These are phyloP conservation scores for Dipteronia sinensis DNA, from an alignment of 345 rosid species.

Conservation along the genomic window DNA sequence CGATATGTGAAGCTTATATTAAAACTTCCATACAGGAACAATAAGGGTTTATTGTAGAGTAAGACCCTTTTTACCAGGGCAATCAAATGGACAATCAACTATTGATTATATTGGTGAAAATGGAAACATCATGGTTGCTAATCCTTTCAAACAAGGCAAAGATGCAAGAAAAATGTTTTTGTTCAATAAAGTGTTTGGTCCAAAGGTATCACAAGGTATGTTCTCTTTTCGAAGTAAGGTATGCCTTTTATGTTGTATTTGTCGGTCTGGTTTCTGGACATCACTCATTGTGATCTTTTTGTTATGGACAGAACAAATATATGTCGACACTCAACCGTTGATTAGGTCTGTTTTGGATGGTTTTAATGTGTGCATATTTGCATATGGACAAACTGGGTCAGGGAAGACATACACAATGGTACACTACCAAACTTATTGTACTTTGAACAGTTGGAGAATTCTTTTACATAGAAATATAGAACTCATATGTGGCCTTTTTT, in stretches of 20 bases:
- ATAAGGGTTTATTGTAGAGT: constrained; percentile 93
- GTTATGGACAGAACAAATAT: constrained; percentile 70
- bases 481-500: not conserved
- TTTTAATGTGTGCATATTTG: constrained; percentile 92
- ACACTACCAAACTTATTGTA: constrained; percentile 24
- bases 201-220: constrained; percentile 76
- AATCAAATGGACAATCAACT: constrained; percentile 59
- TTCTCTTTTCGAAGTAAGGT: not conserved
- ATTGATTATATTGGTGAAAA: constrained; percentile 95
- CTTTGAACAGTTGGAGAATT: not conserved
- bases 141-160: constrained; percentile 89
- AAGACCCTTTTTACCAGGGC: constrained; percentile 77
- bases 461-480: not conserved
- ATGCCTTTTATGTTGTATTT: too few relatives aligned
- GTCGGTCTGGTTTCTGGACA: too few relatives aligned
- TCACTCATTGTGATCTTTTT: not conserved
- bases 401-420: constrained; percentile 99
- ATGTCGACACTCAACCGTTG: constrained; percentile 74
- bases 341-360: constrained; percentile 93
- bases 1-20: not conserved
- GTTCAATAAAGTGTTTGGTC: constrained; percentile 85
- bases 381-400: constrained; percentile 99
- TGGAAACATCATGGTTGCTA: constrained; percentile 87
- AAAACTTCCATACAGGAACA: constrained; percentile 56
- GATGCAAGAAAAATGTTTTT: constrained; percentile 83